Conservation (phyloP, 805 yeast genomes). For the Hagleromyces aurorensis region DNA sequence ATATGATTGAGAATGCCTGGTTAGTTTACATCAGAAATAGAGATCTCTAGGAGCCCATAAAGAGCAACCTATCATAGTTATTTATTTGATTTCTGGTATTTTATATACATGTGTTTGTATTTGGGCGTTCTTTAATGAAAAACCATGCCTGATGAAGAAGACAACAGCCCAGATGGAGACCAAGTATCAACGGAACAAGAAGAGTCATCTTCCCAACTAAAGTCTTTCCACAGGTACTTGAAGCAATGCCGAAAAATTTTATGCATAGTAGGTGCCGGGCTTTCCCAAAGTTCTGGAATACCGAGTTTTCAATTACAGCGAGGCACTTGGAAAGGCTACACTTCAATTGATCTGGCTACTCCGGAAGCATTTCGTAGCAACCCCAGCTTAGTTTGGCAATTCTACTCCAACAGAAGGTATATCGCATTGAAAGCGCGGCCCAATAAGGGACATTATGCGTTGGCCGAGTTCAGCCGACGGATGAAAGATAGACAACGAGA, state of each 20-base stretch:
- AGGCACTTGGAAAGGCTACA: conserved; percentile 71
- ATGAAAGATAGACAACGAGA: conserved; percentile 26
- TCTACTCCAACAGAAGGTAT: conserved; percentile 61
- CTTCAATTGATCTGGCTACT: conserved; percentile 78
- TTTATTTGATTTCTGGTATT: conserved; percentile 1
- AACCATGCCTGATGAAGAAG: conserved; percentile 5
- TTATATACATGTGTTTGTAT: not conserved
- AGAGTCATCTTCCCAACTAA: conserved; percentile 17
- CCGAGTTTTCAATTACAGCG: conserved; percentile 65
- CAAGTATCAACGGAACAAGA: too few relatives aligned
- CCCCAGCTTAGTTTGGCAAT: conserved; percentile 88
- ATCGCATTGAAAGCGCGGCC: conserved; percentile 62
- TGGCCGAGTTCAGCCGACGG: conserved; percentile 51
- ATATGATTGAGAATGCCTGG: too few relatives aligned
- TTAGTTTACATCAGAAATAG: too few relatives aligned
- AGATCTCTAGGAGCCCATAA: too few relatives aligned
- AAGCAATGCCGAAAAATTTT: conserved; percentile 41
- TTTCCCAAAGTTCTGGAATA: conserved; percentile 70
- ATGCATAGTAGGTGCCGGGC: conserved; percentile 76
- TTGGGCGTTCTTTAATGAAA: not conserved
- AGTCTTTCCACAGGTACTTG: conserved; percentile 44
- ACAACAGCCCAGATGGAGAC: conserved; percentile 4
- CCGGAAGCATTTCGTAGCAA: conserved; percentile 82
- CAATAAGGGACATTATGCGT: conserved; percentile 62
- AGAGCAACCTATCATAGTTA: too few relatives aligned